Evolutionary conservation across 768 basidiomycete species (phyloP).

Genomic region (Nidula microcarpa): DNA sequence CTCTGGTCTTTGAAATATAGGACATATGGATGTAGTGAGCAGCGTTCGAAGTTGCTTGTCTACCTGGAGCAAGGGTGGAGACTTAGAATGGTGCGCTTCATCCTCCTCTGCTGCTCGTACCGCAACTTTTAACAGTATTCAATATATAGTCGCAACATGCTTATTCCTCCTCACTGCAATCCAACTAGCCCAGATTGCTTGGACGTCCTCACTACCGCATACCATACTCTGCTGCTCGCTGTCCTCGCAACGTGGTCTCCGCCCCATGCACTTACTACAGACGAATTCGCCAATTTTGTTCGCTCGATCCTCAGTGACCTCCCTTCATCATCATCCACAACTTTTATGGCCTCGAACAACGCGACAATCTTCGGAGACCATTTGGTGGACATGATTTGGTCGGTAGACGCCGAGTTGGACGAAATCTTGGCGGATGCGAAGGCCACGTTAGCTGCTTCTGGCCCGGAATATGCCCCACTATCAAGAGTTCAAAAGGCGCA

Average conservation of each 20-base stretch:
- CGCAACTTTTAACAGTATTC: conserved; percentile 11
- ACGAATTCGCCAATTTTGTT: conserved; percentile 59
- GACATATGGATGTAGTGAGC: conserved; percentile 47
- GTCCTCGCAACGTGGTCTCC: conserved; percentile 56
- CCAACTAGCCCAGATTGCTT: conserved; percentile 47
- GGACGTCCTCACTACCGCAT: conserved; percentile 61
- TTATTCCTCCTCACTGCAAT: conserved; percentile 59
- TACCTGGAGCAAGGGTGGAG: conserved; percentile 58
- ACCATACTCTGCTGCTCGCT: conserved; percentile 64
- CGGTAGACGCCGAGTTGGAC: conserved; percentile 73
- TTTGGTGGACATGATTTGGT: conserved; percentile 80
- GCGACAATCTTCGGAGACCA: conserved; percentile 57
- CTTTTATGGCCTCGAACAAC: conserved; percentile 44
- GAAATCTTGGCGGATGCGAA: conserved; percentile 61
- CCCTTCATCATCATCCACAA: conserved; percentile 68
- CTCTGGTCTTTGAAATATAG: conserved; percentile 12
- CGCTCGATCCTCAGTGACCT: conserved; percentile 55
- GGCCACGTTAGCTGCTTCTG: conserved; percentile 27
- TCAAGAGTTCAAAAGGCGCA: conserved; percentile 33
- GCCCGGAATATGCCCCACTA: conserved; percentile 23
- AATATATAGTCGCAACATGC: conserved; percentile 51
- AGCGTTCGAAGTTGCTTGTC: conserved; percentile 46
- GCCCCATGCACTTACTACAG: conserved; percentile 40
- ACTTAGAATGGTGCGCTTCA: conserved; percentile 53
- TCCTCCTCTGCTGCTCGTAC: conserved; percentile 6